A percentile compares a stretch with the other conserved stretches of the same genome.
phyloP scores from a whole-genome alignment of 768 basidiomycete genomes.

The Leccinum boreale region DNA sequence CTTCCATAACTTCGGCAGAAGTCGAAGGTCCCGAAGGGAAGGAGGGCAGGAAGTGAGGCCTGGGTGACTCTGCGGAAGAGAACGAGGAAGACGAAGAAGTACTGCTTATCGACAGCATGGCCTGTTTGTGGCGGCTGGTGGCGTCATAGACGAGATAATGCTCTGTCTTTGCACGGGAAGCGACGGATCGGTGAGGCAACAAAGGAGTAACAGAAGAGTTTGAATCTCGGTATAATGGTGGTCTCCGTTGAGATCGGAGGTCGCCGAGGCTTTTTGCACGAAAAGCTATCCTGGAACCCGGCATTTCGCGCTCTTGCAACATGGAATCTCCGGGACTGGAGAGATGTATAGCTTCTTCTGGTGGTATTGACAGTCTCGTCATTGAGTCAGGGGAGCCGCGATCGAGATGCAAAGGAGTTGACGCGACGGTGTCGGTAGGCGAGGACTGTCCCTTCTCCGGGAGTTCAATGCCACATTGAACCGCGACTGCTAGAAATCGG shows the following conservation, averaged over 20 bases:
- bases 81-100: slow-evolving; percentile 67
- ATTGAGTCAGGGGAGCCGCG: slow-evolving; percentile 13
- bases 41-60: slow-evolving; percentile 41
- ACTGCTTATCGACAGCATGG: slow-evolving; percentile 60
- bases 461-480: slow-evolving; percentile 70
- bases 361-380: slow-evolving; percentile 10
- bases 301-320: slow-evolving; percentile 22
- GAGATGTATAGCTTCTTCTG: slow-evolving; percentile 2
- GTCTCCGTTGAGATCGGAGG: slow-evolving; percentile 36
- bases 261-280: slow-evolving; percentile 56
- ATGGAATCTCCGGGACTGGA: slow-evolving; percentile 33
- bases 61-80: slow-evolving; percentile 57
- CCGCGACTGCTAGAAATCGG: slow-evolving; percentile 72
- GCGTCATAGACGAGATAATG: slow-evolving; percentile 38
- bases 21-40: slow-evolving; percentile 76
- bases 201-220: slow-evolving; percentile 35
- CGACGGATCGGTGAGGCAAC: slow-evolving; percentile 30
- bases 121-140: slow-evolving; percentile 41
- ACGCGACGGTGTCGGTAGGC: slow-evolving; percentile 17
- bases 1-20: slow-evolving; percentile 66
- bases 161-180: slow-evolving; percentile 35
- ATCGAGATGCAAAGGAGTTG: slow-evolving; percentile 15
- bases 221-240: slow-evolving; percentile 34
- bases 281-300: slow-evolving; percentile 27
- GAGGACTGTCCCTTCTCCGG: slow-evolving; percentile 46